These are phyloP conservation scores for Mycocentrospora acerina DNA, from an alignment of 2,329 filamentous ascomycete species.

Conservation along the genomic window DNA sequence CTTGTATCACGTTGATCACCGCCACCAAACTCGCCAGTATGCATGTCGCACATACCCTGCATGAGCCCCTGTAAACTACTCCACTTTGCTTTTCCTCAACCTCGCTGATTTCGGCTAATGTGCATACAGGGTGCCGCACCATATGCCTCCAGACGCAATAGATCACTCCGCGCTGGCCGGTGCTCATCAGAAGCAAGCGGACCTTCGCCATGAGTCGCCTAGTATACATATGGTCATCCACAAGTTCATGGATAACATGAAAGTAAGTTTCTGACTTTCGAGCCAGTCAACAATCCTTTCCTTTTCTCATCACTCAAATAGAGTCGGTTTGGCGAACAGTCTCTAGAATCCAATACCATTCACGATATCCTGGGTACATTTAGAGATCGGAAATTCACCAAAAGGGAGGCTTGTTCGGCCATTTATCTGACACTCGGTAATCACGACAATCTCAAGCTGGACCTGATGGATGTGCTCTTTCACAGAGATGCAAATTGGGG, in stretches of 20 bases:
- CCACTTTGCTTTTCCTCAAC: too few species aligned
- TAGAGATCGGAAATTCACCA: slow-evolving; percentile 15
- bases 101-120: too few species aligned
- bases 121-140: too few species aligned
- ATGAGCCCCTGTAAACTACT: background rate
- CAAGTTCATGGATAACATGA: slow-evolving; percentile 21
- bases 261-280: slow-evolving; percentile 11
- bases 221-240: slow-evolving; percentile 11
- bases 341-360: slow-evolving; percentile 17
- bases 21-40: background rate
- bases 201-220: background rate
- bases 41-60: background rate
- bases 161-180: background rate
- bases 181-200: background rate
- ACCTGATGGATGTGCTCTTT: slow-evolving; percentile 22
- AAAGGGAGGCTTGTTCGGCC: slow-evolving; percentile 18
- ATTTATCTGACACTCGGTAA: slow-evolving; percentile 21
- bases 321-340: slow-evolving; percentile 26
- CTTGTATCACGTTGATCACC: too few species aligned
- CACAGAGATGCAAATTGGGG: slow-evolving; percentile 27
- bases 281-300: background rate
- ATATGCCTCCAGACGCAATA: background rate
- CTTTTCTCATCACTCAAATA: slow-evolving; percentile 5
- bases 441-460: slow-evolving; percentile 23
- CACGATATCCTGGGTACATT: slow-evolving; percentile 21